Evolutionary conservation across 768 basidiomycete species (phyloP), one percentile per base, ranked within the genome.

Genomic region (Amylocystis lapponica): DNA sequence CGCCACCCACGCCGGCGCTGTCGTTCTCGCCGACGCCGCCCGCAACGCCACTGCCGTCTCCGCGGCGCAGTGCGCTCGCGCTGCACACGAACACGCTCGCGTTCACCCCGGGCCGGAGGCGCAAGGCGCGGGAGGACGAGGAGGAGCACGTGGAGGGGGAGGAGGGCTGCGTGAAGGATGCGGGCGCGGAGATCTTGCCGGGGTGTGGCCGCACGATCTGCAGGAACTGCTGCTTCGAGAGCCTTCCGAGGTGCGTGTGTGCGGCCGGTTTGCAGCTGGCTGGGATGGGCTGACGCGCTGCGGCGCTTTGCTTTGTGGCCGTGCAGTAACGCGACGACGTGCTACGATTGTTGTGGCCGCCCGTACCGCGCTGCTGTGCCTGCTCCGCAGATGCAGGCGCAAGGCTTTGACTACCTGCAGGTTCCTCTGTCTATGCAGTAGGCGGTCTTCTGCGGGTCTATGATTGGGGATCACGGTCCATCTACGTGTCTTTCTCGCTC

Each of bases 121-220:
- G 64, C 32, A 62, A 66, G 37, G 49, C 48, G n/a, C 25, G 20
- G 22, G 48, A 46, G 17, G 44, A 48, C 21, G 36, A 37, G 16
- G 47, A 20, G 13, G 32, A 51, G 38, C n/a, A 14, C 43, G 30
- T 30, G 16, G 22, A n/a, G 11, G 16, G 27, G n/a, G 44, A 39
- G 22, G 26, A 41, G 7, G 52, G 48, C 2, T 32, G 54, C 3
- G n/a, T n/a, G n/a, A n/a, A n/a, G n/a, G n/a, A n/a, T 7, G 45
- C 32, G 3, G 36, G 45, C 10, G 35, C 61, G 31, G n/a, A n/a
- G n/a, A n/a, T n/a, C n/a, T 25, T 63, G 21, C 46, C 58, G 1
- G 66, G 66, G 11, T 68, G 66, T 41, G 67, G 64, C 39, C 61
- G 65, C 21, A 45, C 52, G 35, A 54, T 68, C 21, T 68, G 66